Evolutionary conservation across 2,329 filamentous ascomycete species (phyloP).

Genomic region (Zasmidium citrigriseum): DNA sequence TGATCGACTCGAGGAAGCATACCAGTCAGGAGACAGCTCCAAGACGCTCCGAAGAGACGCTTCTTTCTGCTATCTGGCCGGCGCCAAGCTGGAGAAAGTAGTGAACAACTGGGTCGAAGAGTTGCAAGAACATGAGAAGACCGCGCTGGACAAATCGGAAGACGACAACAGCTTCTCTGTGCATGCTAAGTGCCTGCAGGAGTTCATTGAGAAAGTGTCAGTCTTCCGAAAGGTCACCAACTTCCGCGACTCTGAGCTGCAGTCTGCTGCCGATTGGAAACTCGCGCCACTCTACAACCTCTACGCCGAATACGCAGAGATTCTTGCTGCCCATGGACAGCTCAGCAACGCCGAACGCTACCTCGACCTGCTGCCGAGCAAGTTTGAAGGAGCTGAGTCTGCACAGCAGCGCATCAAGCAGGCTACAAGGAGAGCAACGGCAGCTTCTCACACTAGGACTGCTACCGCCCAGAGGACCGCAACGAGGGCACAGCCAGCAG

Average conservation of each 20-base stretch:
- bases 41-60: slow-evolving; percentile 73
- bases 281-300: slow-evolving; percentile 85
- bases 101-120: slow-evolving; percentile 92
- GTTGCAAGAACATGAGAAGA: slow-evolving; percentile 79
- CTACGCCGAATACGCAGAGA: slow-evolving; percentile 95
- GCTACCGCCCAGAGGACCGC: slow-evolving; percentile 32
- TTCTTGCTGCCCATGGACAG: slow-evolving; percentile 86
- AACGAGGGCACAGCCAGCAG: slow-evolving; percentile 20
- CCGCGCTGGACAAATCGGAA: slow-evolving; percentile 58
- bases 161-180: slow-evolving; percentile 86
- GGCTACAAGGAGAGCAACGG: slow-evolving; percentile 63
- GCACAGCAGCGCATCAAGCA: slow-evolving; percentile 82
- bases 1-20: slow-evolving; percentile 78
- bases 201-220: slow-evolving; percentile 97
- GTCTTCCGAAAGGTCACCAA: slow-evolving; percentile 93
- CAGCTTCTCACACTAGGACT: slow-evolving; percentile 35
- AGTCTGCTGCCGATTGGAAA: slow-evolving; percentile 80
- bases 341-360: slow-evolving; percentile 87
- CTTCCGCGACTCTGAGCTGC: slow-evolving; percentile 77
- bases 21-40: slow-evolving; percentile 53
- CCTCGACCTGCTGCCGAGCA: slow-evolving; percentile 77
- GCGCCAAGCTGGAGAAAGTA: slow-evolving; percentile 96
- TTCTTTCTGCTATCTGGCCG: slow-evolving; percentile 93
- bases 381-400: slow-evolving; percentile 84
- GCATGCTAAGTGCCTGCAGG: slow-evolving; percentile 83